Evolutionary conservation across 169 alveolate genomes (phyloP), one percentile per base, ranked within the genome.

Genomic region (Theileria equi): DNA sequence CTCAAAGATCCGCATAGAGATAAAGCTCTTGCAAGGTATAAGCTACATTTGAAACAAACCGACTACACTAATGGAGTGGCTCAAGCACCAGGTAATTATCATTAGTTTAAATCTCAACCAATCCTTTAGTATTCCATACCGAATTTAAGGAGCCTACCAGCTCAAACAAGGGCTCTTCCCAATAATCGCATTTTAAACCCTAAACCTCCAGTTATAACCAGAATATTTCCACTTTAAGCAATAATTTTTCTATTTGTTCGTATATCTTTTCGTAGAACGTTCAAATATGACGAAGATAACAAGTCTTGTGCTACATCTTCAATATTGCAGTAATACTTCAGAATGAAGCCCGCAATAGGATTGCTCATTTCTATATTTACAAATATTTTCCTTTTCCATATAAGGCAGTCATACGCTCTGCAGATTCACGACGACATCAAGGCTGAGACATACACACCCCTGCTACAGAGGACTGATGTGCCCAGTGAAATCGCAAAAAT

Each of bases 1-100:
- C 77, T 87, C 49, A 87, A 87, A 50, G 90, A 82, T 49, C 92
- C 92, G 25, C 71, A 67, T 70, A 68, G 89, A 10, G 92, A 87
- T 21, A 87, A 73, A 69, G 92, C 92, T 10, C 68, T 87, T 36
- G 88, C 83, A 44, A 65, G 92, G 49, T 79, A 86, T 66, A 73
- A 58, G 60, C 79, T 87, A 59, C 78, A 87, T 63, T 50, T 87
- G 13, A 78, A 79, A 29, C 84, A 87, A 61, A 81, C 88, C 3
- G 63, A 81, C 28, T 86, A 86, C 64, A 65, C 49, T 36, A 82
- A 81, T 38, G 92, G 92, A 16, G 53, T 68, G 48, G 82, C 92
- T 35, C 84, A 81, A 34, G 58, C 80, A 34, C 85, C 87, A 74
- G 88, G 92, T 86, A 80, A 10, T 1, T 4, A 54, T 6, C 2